These are phyloP conservation scores for Chaetomium tenue DNA, from an alignment of 495 filamentous ascomycete genomes.

Conservation along the genomic window DNA sequence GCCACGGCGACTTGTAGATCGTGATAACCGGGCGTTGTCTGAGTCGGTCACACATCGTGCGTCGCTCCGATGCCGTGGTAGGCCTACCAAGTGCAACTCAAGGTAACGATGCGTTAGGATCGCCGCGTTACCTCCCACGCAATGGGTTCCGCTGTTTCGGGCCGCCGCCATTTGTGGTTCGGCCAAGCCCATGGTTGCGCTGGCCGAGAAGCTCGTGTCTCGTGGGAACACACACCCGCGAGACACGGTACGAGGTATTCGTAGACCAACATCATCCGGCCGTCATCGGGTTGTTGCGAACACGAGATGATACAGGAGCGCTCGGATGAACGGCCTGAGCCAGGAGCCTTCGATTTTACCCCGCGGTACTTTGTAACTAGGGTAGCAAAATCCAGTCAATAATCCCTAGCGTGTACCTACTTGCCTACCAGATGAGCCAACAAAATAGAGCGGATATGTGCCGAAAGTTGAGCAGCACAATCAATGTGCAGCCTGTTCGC, in stretches of 20 bases:
- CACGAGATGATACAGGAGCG: not conserved
- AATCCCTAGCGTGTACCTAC: not conserved
- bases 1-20: not conserved
- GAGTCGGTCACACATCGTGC: not conserved
- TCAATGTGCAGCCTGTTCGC: not conserved
- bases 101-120: not conserved
- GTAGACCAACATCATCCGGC: not conserved
- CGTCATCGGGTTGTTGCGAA: not conserved
- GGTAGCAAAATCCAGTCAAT: not conserved
- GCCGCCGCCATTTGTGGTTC: not conserved
- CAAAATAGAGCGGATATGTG: not conserved
- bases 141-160: not conserved
- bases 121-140: too few species aligned
- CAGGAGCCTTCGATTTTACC: not conserved
- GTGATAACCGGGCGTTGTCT: not conserved
- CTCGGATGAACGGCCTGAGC: not conserved
- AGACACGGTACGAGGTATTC: too few species aligned
- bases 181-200: not conserved
- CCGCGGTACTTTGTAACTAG: too few species aligned
- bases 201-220: not conserved
- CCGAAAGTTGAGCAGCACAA: not conserved
- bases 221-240: not conserved
- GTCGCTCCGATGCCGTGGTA: conserved; percentile 4
- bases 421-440: not conserved
- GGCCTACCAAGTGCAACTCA: not conserved